A percentile compares a stretch with the other conserved stretches of the same genome.
These are phyloP conservation scores for Taiwanofungus camphoratus DNA, from an alignment of 1,284 basidiomycete genomes.

Conservation along the genomic window DNA sequence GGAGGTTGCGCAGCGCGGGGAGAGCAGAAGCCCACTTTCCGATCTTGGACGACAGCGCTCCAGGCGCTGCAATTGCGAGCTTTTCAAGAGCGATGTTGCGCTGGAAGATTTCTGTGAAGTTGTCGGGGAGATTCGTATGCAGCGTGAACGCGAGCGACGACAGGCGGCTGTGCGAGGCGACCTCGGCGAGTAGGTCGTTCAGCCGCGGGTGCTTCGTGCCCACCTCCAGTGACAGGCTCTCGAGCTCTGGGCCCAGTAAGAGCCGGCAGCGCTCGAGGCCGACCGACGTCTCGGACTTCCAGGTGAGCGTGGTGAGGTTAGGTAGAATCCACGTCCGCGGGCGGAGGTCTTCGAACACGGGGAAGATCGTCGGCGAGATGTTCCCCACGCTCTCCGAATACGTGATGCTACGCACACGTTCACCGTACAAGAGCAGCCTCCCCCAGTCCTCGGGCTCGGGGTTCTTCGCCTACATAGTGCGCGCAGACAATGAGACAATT, in stretches of 20 bases:
- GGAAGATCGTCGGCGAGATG: conserved; percentile 58
- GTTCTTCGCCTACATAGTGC: conserved; percentile 41
- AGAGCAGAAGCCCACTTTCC: conserved; percentile 64
- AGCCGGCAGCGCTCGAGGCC: conserved; percentile 57
- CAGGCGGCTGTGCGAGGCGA: conserved; percentile 55
- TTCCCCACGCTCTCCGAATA: conserved; percentile 64
- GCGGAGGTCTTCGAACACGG: conserved; percentile 55
- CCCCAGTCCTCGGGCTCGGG: conserved; percentile 66
- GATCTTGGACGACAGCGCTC: conserved; percentile 57
- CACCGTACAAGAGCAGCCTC: conserved; percentile 54
- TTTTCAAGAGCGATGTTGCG: conserved; percentile 55
- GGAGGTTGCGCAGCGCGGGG: conserved; percentile 51
- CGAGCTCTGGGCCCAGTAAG: conserved; percentile 59
- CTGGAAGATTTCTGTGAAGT: conserved; percentile 57
- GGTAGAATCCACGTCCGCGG: conserved; percentile 62
- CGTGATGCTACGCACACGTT: conserved; percentile 57
- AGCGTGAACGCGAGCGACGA: conserved; percentile 63
- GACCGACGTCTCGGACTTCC: conserved; percentile 61
- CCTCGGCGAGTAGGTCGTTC: conserved; percentile 52
- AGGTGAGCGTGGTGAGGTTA: conserved; percentile 58
- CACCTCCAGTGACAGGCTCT: conserved; percentile 56
- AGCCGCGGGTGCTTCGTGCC: conserved; percentile 51
- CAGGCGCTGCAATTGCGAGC: conserved; percentile 61
- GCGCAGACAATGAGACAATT: conserved; percentile 13
- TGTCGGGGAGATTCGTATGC: conserved; percentile 60